Base-by-base conservation (phyloP, 768 basidiomycete genomes). In the Galerina marginata region DNA sequence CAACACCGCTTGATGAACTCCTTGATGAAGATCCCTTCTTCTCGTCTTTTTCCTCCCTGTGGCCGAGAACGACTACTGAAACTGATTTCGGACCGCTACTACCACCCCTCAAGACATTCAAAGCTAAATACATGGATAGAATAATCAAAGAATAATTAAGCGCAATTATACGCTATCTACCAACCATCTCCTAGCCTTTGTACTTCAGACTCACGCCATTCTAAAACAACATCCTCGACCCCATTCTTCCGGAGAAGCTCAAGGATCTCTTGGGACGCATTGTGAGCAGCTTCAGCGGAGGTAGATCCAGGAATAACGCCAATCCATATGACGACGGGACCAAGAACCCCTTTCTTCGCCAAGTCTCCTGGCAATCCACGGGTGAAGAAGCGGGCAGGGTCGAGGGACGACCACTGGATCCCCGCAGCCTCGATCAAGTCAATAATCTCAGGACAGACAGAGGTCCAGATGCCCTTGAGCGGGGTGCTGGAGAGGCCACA, bases 401-500 rank as follows among this genome's bases (percentile, higher is more conserved):
- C 67, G 47, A 79, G 59, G 61, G 74, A 68, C 9, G 71, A 55
- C 55, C 66, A 72, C 26, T 46, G 3, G 29, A 74, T 63, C 16
- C 64, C 65, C 33, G 51, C 67, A 23, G 65, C 65, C 55, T 76
- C 78, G 54, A 83, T 47, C 52, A 75, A 57, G 56, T 72, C 69
- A 15, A 65, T 10, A 68, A 81, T 78, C 65, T 69, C 55, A 63
- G 75, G 77, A 70, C 69, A 73, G 59, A 81, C 77, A 63, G 51
- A 63, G 60, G 69, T 59, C 81, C 80, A 82, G 64, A 79, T 73
- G 4, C 6, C 25, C 62, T 78, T 78, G 58, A 82, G 78, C 55
- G 72, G 69, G 61, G 78, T 79, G 45, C 65, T 65, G 61, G 72
- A 76, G 69, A 79, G 77, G 36, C 77, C 78, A 25, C 67, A 68